phyloP scores from a whole-genome alignment of 306 rosid species.

The Albizia julibrissin region DNA sequence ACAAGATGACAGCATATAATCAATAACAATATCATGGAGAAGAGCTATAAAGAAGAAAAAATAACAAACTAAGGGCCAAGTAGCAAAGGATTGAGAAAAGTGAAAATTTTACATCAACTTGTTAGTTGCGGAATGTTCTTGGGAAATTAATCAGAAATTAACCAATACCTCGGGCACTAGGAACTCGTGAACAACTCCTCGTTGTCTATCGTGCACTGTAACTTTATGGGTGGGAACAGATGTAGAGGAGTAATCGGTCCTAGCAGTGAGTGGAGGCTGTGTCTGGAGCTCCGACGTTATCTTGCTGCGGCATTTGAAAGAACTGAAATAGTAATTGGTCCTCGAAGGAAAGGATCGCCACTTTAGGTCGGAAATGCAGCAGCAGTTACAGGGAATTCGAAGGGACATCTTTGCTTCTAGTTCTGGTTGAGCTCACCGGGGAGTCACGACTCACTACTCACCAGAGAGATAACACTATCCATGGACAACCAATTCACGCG shows the following conservation, averaged over 20 bases:
- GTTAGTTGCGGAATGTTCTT: not conserved
- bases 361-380: slow-evolving; percentile 37
- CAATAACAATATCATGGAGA: not conserved
- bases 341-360: slow-evolving; percentile 31
- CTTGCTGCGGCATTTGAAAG: slow-evolving; percentile 46
- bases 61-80: not conserved
- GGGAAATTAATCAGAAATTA: slow-evolving; percentile 14
- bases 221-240: slow-evolving; percentile 74
- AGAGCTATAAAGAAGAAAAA: not conserved
- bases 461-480: slow-evolving; percentile 34
- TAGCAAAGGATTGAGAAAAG: not conserved
- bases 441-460: not conserved
- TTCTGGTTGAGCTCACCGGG: not conserved
- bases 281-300: slow-evolving; percentile 63
- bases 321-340: not conserved
- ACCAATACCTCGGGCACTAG: slow-evolving; percentile 76
- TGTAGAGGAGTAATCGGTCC: slow-evolving; percentile 32
- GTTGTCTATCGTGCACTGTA: slow-evolving; percentile 79
- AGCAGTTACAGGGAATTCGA: slow-evolving; percentile 51
- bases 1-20: not conserved
- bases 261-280: slow-evolving; percentile 36
- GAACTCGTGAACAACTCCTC: slow-evolving; percentile 86
- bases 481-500: not conserved
- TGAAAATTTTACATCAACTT: not conserved
- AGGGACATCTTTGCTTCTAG: slow-evolving; percentile 55